phyloP scores from a whole-genome alignment of 2,329 filamentous ascomycete species.

The Aspergillus jensenii region DNA sequence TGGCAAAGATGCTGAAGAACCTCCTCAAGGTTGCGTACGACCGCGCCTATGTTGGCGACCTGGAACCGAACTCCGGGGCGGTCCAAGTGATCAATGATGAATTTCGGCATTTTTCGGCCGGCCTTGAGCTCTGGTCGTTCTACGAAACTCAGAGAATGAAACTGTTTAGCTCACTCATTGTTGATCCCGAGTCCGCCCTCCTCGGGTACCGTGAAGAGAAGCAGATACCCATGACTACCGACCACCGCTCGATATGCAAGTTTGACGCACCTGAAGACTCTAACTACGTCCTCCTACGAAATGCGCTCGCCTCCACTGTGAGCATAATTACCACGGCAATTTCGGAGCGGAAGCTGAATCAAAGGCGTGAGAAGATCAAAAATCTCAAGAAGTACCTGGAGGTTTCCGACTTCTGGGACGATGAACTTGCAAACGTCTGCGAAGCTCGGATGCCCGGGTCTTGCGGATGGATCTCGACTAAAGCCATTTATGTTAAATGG shows the following conservation, averaged over 20 bases:
- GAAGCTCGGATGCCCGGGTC: neutral
- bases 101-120: constrained; percentile 42
- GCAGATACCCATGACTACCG: constrained; percentile 39
- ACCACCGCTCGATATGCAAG: constrained; percentile 48
- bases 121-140: constrained; percentile 46
- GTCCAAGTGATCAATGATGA: constrained; percentile 46
- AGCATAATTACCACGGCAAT: neutral
- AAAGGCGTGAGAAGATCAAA: neutral
- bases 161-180: constrained; percentile 29
- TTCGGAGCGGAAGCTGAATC: neutral
- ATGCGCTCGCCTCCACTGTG: constrained; percentile 15
- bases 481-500: constrained; percentile 11
- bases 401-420: neutral
- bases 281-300: constrained; percentile 34
- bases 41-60: constrained; percentile 37
- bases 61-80: constrained; percentile 36
- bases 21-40: constrained; percentile 30
- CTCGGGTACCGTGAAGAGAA: constrained; percentile 46
- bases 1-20: constrained; percentile 22
- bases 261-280: constrained; percentile 37
- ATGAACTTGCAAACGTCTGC: too few species aligned
- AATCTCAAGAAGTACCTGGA: constrained; percentile 1
- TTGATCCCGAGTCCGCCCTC: constrained; percentile 44
- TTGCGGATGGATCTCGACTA: constrained; percentile 7
- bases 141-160: constrained; percentile 44